Conservation (phyloP, 1,284 basidiomycete genomes). For the Schizopora paradoxa region DNA sequence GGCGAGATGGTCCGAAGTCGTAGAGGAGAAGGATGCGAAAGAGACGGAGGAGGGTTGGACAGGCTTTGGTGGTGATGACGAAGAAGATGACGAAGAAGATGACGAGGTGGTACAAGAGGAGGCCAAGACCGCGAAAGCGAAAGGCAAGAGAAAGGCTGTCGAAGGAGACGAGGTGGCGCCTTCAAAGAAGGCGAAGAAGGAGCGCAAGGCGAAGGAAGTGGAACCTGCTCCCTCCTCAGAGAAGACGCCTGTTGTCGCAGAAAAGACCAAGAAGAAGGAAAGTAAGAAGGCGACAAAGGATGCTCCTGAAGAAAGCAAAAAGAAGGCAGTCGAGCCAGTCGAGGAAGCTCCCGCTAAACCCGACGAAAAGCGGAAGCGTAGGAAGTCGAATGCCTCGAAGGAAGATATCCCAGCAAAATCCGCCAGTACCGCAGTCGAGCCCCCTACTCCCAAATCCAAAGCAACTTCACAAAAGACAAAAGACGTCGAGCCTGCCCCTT, state of each 20-base stretch:
- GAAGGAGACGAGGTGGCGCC: conserved; percentile 19
- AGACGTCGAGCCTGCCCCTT: conserved; percentile 2
- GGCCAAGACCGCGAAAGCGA: conserved; percentile 25
- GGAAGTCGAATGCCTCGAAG: conserved; percentile 12
- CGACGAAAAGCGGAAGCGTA: conserved; percentile 11
- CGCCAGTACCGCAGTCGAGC: conserved; percentile 5
- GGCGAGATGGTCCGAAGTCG: conserved; percentile 59
- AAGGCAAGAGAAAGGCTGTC: conserved; percentile 13
- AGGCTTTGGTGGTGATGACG: conserved; percentile 22
- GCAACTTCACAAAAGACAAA: conserved; percentile 1
- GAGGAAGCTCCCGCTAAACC: conserved; percentile 8
- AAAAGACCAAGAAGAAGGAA: conserved; percentile 21
- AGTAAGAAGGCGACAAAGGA: conserved; percentile 14
- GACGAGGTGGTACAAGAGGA: conserved; percentile 25
- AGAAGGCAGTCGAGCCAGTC: neutral
- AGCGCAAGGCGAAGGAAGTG: conserved; percentile 35
- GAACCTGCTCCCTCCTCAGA: conserved; percentile 26
- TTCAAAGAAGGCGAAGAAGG: conserved; percentile 19
- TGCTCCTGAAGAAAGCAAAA: conserved; percentile 6
- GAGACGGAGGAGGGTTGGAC: conserved; percentile 25
- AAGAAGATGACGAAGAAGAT: conserved; percentile 29
- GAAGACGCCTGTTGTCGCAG: conserved; percentile 31
- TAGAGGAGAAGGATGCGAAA: conserved; percentile 33
- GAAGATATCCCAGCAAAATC: conserved; percentile 19
- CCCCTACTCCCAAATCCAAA: neutral